Base-by-base conservation (phyloP, 257 asterid genomes). In the Solanum sparsipilum region DNA sequence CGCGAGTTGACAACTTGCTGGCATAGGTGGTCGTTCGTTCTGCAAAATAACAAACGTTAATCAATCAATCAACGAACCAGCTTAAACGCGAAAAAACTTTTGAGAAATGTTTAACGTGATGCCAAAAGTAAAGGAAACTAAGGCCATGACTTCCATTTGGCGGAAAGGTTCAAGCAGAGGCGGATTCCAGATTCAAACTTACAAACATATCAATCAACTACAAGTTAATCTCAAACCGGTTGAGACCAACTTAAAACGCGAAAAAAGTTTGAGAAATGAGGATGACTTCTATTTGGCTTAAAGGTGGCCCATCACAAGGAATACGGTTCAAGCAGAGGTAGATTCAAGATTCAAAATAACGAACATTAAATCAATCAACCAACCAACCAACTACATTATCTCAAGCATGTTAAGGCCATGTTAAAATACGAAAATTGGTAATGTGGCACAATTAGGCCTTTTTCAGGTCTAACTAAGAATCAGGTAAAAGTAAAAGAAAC, bases 1-100 rank as follows among this genome's bases (percentile, higher is more conserved):
- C 18, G 95, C 98, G 0, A 98, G 94, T 70, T 96, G 98, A 74
- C 99, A 96, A 90, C 99, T 97, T 6, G 96, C 98, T 25, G 99
- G 93, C 81, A 97, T 82, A 1, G 99, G 99, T 13, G 99, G 99
- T 56, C 99, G 88, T 91, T 97, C 99, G 5, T 96, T 95, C 99
- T 97, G 93, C 83, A 92, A 67, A 23, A 86, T 5, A 44, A 27
- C 63, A 0, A 41, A 0, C 15, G 1, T 15, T 3, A 13, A 6
- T 2, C 39, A 81, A 46, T 4, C 38, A 79, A 79, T 56, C 65
- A 56, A 1, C n/a, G 5, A 35, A 20, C 48, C 29, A 73, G 7
- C 48, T 73, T 73, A 34, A 73, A 73, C 0, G 7, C 3, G 16
- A 34, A 73, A 70, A 32, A 73, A 32, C 41, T 72, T 18, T 34